phyloP scores from a whole-genome alignment of 2,329 filamentous ascomycete genomes.

The Aspergillus sp. region DNA sequence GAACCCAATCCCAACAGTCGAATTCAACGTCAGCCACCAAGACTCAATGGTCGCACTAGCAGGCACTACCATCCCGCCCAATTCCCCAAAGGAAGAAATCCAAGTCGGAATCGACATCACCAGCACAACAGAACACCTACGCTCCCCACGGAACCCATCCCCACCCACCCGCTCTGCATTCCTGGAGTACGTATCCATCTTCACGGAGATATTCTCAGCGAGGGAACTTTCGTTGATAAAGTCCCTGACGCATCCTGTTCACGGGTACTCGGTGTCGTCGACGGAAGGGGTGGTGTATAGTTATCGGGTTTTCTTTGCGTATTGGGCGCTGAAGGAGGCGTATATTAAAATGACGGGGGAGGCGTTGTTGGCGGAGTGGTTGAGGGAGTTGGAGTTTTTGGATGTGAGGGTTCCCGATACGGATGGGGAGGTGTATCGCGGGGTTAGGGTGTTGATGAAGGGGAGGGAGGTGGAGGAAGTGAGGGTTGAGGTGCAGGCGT shows the following conservation, averaged over 20 bases:
- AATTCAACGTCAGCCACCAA: constrained; percentile 68
- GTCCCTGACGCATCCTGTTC: constrained; percentile 26
- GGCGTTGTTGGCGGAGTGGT: constrained; percentile 62
- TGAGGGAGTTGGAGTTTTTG: constrained; percentile 61
- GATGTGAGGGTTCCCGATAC: constrained; percentile 56
- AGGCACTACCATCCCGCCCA: constrained; percentile 42
- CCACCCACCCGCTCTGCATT: constrained; percentile 54
- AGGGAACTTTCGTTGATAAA: constrained; percentile 60
- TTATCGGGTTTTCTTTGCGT: constrained; percentile 63
- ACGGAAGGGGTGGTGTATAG: constrained; percentile 51
- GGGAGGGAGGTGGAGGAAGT: constrained; percentile 53
- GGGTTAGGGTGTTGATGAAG: constrained; percentile 54
- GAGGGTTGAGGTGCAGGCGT: constrained; percentile 59
- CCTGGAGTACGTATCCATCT: constrained; percentile 61
- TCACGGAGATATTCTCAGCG: constrained; percentile 60
- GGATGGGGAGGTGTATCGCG: constrained; percentile 37
- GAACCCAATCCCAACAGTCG: constrained; percentile 40
- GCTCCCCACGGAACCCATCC: constrained; percentile 47
- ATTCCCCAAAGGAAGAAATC: not conserved
- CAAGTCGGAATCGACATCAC: constrained; percentile 64
- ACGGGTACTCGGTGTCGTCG: not conserved
- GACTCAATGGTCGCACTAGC: constrained; percentile 63
- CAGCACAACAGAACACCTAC: constrained; percentile 58
- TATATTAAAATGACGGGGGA: constrained; percentile 69
- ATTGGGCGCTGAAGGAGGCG: constrained; percentile 66